Conservation (phyloP, 331 rosid species). For the Pyrus hybrid region DNA sequence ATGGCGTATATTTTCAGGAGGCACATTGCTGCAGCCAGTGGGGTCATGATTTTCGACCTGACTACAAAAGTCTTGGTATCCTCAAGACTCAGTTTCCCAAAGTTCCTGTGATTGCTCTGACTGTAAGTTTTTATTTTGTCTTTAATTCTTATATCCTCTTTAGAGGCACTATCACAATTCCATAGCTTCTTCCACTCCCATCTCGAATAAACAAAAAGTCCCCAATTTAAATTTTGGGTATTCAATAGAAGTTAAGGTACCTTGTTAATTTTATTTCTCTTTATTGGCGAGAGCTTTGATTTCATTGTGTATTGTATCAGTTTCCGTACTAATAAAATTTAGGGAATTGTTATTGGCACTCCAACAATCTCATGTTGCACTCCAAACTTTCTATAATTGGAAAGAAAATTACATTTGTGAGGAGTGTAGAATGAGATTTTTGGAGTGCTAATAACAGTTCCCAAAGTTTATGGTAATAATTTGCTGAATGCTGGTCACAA, state of each 20-base stretch:
- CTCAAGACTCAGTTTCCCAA: constrained; percentile 92
- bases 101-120: constrained; percentile 84
- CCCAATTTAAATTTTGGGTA: not conserved
- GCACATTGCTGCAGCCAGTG: constrained; percentile 99
- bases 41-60: constrained; percentile 99
- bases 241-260: not conserved
- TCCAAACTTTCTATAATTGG: too few relatives aligned
- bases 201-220: not conserved
- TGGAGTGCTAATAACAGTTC: too few relatives aligned
- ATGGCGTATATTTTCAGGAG: constrained; percentile 52
- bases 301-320: not conserved
- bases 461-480: not conserved
- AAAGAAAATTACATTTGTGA: too few relatives aligned
- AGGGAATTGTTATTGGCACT: too few relatives aligned
- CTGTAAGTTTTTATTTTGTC: constrained; percentile 43
- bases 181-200: not conserved
- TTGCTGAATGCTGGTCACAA: not conserved
- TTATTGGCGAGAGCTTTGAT: too few relatives aligned
- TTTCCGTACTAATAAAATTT: not conserved
- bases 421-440: too few relatives aligned
- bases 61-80: constrained; percentile 91
- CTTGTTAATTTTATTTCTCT: not conserved
- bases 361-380: too few relatives aligned
- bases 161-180: not conserved
- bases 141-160: not conserved